Evolutionary conservation across 116 monocot genomes (phyloP), one percentile per base, ranked within the genome.

Genomic region (Zostera marina): DNA sequence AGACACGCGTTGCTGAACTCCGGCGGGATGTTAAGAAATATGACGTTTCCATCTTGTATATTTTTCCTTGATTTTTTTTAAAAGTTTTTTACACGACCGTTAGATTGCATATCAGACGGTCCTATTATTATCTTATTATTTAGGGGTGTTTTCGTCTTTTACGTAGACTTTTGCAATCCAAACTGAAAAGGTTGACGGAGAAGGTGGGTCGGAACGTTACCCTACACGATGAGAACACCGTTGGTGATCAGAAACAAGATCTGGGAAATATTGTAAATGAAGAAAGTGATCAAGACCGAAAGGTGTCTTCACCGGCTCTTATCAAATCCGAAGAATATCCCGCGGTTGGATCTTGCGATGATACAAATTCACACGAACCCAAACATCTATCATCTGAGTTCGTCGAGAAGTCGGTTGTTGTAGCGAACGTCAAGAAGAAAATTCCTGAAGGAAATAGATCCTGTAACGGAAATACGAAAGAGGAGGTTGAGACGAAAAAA

Each of bases 21-120:
- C 84, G 88, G 41, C 88, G 73, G 11, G 88, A 88, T 66, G 82
- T 94, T 52, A 64, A 88, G 49, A 71, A 71, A 41, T 67, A 57
- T 63, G 94, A 94, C 68, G 67, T 72, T 20, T 88, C 84, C 42
- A 94, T 94, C 77, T 71, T 65, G 94, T 88, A 94, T 60, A 23
- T 48, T 48, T 48, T 11, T 48, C 16, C n/a, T 48, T 48, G 14
- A 17, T 51, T 15, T 51, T 49, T 51, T 51, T 51, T 3, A 21
- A 21, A 21, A 21, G 9, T 19, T 17, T 51, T 9, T 9, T 17
- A 17, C n/a, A 19, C 0, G 9, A 10, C 49, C 49, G 49, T 51
- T 51, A 2, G 49, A 51, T 51, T 9, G 20, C 9, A 1, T 17
- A 32, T 51, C 49, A 9, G 8, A 51, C 17, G 49, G 49, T 51